phyloP scores from a whole-genome alignment of 768 basidiomycete genomes.

The Hypholoma fasciculare region DNA sequence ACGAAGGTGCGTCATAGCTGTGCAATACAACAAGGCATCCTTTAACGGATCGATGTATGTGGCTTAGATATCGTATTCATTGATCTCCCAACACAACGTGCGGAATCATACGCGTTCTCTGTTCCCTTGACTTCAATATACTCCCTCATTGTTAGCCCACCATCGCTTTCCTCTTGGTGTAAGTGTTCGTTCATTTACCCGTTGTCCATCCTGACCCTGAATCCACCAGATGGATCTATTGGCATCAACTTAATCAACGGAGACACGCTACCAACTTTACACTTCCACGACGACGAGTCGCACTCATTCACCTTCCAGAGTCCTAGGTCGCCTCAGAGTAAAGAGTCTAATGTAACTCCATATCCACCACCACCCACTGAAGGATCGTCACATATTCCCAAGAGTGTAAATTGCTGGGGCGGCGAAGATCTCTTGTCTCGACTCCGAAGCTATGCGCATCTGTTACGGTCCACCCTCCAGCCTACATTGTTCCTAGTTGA shows the following conservation, averaged over 20 bases:
- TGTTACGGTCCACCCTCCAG: conserved; percentile 86
- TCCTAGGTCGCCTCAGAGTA: conserved; percentile 30
- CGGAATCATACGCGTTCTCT: conserved; percentile 95
- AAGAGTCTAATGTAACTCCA: conserved; percentile 39
- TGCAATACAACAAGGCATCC: conserved; percentile 5
- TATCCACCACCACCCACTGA: conserved; percentile 65
- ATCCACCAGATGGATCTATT: conserved; percentile 72
- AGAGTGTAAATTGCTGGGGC: conserved; percentile 67
- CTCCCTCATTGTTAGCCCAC: conserved; percentile 83
- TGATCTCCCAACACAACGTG: conserved; percentile 77
- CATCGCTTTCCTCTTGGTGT: conserved; percentile 86
- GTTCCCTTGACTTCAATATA: conserved; percentile 88
- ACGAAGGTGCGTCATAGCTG: conserved; percentile 56
- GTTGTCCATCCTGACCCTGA: neutral
- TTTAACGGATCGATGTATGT: neutral
- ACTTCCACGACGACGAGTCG: conserved; percentile 98
- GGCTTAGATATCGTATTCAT: conserved; percentile 77
- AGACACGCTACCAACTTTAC: conserved; percentile 82
- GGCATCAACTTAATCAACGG: conserved; percentile 88
- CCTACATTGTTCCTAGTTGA: conserved; percentile 88
- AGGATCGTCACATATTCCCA: conserved; percentile 40
- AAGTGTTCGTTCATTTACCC: conserved; percentile 24
- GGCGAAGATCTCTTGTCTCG: conserved; percentile 84
- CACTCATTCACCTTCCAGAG: conserved; percentile 67
- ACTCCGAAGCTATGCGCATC: conserved; percentile 72